Percentiles rank a stretch among this genome's conserved stretches.
Conservation (phyloP, 1,284 basidiomycete genomes). For the Sanghuangporus weigelae region DNA sequence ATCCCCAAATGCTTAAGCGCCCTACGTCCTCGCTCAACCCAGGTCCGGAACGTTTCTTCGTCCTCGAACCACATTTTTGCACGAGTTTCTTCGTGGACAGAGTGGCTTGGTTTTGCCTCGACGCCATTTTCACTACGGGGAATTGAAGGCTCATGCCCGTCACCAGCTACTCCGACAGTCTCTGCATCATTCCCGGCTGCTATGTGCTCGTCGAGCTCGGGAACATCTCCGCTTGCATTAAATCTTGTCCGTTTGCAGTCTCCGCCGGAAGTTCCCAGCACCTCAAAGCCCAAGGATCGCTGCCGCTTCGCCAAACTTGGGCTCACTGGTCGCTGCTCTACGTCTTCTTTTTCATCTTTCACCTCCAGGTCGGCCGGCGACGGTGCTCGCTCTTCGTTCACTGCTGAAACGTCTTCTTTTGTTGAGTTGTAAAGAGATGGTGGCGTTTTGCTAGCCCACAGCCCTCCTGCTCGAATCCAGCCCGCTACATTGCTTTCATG, state of each 20-base stretch:
- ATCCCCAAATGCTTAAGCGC: constrained; percentile 48
- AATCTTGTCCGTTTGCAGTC: not conserved
- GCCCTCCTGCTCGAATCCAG: constrained; percentile 58
- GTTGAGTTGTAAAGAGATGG: not conserved
- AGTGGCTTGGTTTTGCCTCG: not conserved
- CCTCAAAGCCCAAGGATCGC: not conserved
- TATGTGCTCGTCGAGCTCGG: constrained; percentile 6
- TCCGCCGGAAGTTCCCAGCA: not conserved
- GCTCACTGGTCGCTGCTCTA: not conserved
- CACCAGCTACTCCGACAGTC: constrained; percentile 1
- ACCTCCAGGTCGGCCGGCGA: constrained; percentile 7
- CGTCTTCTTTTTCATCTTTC: not conserved
- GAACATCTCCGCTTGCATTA: constrained; percentile 13
- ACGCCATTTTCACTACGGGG: not conserved
- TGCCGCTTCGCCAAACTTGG: not conserved
- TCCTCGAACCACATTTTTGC: constrained; percentile 54
- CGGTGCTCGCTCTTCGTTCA: not conserved
- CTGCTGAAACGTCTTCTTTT: not conserved
- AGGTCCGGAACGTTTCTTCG: constrained; percentile 35
- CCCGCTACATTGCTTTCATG: constrained; percentile 58
- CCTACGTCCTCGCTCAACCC: constrained; percentile 45
- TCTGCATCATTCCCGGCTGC: constrained; percentile 22
- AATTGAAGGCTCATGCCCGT: not conserved
- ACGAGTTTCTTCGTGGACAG: not conserved
- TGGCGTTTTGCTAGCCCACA: constrained; percentile 33